Evolutionary conservation across 805 yeast species (phyloP).

Genomic region (Wickerhamomyces queroliae): DNA sequence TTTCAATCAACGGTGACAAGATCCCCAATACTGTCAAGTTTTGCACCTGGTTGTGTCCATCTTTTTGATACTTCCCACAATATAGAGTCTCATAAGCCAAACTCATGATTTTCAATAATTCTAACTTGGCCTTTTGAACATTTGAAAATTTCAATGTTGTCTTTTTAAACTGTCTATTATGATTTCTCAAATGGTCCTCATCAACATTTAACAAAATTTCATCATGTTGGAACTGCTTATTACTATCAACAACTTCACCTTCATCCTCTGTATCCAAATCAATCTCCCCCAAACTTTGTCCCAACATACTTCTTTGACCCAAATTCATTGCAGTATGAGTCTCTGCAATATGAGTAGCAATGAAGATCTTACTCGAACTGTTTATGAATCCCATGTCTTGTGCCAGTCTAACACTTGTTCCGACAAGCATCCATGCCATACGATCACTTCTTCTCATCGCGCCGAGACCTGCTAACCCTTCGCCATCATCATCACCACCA

Average conservation of each 20-base stretch:
- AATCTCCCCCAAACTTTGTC: constrained; percentile 65
- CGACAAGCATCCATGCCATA: constrained; percentile 92
- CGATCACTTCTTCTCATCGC: constrained; percentile 84
- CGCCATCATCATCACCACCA: constrained; percentile 28
- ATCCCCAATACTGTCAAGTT: constrained; percentile 67
- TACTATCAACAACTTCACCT: constrained; percentile 18
- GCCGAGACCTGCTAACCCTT: constrained; percentile 65
- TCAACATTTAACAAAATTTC: constrained; percentile 23
- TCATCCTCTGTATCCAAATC: constrained; percentile 42
- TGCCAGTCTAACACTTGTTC: constrained; percentile 79
- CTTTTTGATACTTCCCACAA: constrained; percentile 52
- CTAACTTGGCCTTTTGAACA: constrained; percentile 73
- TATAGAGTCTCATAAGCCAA: constrained; percentile 82
- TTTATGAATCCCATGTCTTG: constrained; percentile 83
- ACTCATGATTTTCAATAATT: constrained; percentile 69
- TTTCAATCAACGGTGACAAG: constrained; percentile 68
- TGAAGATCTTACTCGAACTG: constrained; percentile 61
- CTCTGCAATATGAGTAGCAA: constrained; percentile 84
- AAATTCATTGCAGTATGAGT: constrained; percentile 77
- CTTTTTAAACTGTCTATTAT: constrained; percentile 21
- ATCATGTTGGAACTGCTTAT: constrained; percentile 23
- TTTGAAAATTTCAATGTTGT: constrained; percentile 46
- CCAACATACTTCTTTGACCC: constrained; percentile 72
- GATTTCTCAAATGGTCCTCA: constrained; percentile 18
- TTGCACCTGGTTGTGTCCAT: constrained; percentile 49